Conservation (phyloP, 192 early-diverging fungal species). For the Gigaspora rosea region DNA sequence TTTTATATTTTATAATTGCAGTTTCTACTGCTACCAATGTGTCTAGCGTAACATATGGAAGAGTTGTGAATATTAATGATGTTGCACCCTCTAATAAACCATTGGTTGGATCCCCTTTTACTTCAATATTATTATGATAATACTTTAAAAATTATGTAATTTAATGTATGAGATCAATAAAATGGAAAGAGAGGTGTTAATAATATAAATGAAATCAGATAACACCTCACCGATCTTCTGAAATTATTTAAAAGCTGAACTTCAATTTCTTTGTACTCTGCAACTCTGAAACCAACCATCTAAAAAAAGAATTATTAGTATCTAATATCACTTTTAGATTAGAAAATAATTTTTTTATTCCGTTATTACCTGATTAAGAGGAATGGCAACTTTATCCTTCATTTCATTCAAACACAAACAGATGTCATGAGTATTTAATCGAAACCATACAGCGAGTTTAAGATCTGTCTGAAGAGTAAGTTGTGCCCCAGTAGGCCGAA, state of each 20-base stretch:
- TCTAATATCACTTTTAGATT: neutral
- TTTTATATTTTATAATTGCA: neutral
- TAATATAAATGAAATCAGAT: neutral
- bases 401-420: conserved; percentile 7
- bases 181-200: neutral
- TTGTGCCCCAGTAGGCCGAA: conserved; percentile 20
- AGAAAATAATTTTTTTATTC: neutral
- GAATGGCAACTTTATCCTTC: conserved; percentile 12
- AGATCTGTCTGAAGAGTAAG: conserved; percentile 30
- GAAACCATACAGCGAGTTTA: neutral
- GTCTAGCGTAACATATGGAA: too few relatives aligned
- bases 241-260: conserved; percentile 1
- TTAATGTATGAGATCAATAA: neutral
- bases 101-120: conserved; percentile 23
- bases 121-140: conserved; percentile 1
- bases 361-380: neutral
- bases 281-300: conserved; percentile 17
- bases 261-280: conserved; percentile 21
- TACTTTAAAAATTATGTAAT: neutral
- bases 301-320: neutral
- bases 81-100: conserved; percentile 11
- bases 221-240: neutral
- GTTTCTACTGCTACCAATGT: neutral
- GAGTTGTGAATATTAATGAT: conserved; percentile 1
- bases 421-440: neutral